phyloP scores from a whole-genome alignment of 768 basidiomycete genomes.

The Suillus ampliporus region DNA sequence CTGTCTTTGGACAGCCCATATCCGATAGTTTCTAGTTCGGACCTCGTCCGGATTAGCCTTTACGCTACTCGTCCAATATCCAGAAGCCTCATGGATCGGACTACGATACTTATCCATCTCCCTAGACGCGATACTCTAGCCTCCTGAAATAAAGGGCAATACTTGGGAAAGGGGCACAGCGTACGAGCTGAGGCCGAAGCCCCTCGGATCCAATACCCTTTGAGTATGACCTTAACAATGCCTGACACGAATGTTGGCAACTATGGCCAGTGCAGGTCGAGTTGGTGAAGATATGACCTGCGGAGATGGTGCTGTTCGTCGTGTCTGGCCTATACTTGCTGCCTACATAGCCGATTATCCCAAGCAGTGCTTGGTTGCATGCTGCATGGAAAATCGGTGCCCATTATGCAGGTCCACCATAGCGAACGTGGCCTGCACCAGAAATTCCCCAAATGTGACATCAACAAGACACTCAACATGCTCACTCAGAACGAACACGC shows the following conservation, averaged over 20 bases:
- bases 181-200: no score
- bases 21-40: no score
- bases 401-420: conserved; percentile 21
- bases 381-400: conserved; percentile 30
- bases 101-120: no score
- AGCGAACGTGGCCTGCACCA: not conserved
- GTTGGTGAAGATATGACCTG: conserved; percentile 40
- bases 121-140: no score
- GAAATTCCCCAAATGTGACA: not conserved
- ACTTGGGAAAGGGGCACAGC: no score
- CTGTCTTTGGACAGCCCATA: no score
- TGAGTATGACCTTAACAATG: no score
- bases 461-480: not conserved
- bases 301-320: conserved; percentile 41
- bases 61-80: no score
- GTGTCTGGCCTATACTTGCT: conserved; percentile 46
- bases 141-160: no score
- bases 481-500: not conserved
- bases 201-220: no score
- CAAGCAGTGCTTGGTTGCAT: conserved; percentile 47
- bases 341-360: conserved; percentile 48
- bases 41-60: no score
- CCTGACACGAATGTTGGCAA: conserved; percentile 30
- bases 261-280: conserved; percentile 34
- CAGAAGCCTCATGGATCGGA: no score